phyloP scores from a whole-genome alignment of 192 early-diverging fungal genomes.

The Kappamyces sp. region DNA sequence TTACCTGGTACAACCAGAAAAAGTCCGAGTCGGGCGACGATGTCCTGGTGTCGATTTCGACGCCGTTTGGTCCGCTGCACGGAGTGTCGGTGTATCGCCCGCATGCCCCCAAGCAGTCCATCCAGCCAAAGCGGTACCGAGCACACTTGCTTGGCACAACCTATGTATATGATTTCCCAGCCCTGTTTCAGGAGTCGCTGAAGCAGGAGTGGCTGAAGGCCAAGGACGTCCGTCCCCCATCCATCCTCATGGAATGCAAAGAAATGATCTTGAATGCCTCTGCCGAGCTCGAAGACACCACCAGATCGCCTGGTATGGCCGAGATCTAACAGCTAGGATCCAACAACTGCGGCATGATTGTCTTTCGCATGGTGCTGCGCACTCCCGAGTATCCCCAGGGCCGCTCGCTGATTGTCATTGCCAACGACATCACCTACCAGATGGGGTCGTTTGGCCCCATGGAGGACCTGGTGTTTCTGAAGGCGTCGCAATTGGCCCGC shows the following conservation, averaged over 20 bases:
- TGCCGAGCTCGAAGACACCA: conserved; percentile 65
- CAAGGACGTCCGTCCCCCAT: conserved; percentile 37
- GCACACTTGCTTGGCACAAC: conserved; percentile 97
- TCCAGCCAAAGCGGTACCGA: conserved; percentile 95
- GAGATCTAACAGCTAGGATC: conserved; percentile 21
- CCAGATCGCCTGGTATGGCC: conserved; percentile 67
- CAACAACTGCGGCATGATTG: conserved; percentile 96
- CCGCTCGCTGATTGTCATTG: conserved; percentile 84
- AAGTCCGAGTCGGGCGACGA: conserved; percentile 57
- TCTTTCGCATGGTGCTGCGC: conserved; percentile 78
- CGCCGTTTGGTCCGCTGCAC: conserved; percentile 74
- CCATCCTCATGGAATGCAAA: conserved; percentile 62
- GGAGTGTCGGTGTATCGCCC: conserved; percentile 71
- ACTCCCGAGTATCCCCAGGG: conserved; percentile 93
- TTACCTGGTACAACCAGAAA: conserved; percentile 74
- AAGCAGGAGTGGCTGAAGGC: conserved; percentile 67
- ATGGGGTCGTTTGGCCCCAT: conserved; percentile 94
- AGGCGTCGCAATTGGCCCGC: conserved; percentile 85
- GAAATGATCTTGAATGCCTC: conserved; percentile 87
- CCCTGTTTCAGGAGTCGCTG: conserved; percentile 85
- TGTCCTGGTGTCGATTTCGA: conserved; percentile 67
- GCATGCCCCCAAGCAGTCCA: conserved; percentile 89
- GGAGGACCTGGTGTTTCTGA: conserved; percentile 90
- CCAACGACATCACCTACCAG: conserved; percentile 97
- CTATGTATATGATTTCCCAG: conserved; percentile 98